Evolutionary conservation across 148 eudicot species (phyloP).

Genomic region (Linanthus parryae): DNA sequence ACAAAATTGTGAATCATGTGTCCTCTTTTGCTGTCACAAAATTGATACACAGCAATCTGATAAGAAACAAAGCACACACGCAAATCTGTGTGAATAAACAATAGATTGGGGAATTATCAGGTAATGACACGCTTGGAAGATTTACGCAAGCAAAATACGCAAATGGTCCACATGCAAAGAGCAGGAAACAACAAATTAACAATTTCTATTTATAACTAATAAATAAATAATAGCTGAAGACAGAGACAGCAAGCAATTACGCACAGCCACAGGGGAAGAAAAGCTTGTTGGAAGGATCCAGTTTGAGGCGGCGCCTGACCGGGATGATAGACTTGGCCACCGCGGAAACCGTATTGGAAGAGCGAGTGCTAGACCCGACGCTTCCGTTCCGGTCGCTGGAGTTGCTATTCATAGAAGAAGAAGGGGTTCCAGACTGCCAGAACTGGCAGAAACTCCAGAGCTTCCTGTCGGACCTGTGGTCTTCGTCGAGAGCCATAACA

Average conservation of each 20-base stretch:
- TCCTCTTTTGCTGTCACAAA: background rate
- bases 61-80: no score
- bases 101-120: background rate
- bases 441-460: conserved; percentile 48
- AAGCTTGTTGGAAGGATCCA: conserved; percentile 80
- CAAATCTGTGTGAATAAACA: background rate
- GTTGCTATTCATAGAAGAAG: conserved; percentile 47
- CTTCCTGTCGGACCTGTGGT: conserved; percentile 29
- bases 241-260: conserved; percentile 9
- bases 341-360: conserved; percentile 39
- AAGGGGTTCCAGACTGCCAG: conserved; percentile 48
- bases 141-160: background rate
- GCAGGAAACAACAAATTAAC: background rate
- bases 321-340: conserved; percentile 68
- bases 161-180: background rate
- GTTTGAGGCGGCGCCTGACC: conserved; percentile 50
- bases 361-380: conserved; percentile 14
- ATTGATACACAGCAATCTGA: background rate
- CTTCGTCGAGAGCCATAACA: no score
- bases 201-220: background rate
- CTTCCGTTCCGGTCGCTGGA: conserved; percentile 25
- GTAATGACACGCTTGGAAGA: background rate
- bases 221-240: background rate
- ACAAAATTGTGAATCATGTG: background rate
- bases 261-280: conserved; percentile 78